Evolutionary conservation across 129 eudicot species (phyloP), one percentile per base, ranked within the genome.

Genomic region (Flaveria sonorensis): DNA sequence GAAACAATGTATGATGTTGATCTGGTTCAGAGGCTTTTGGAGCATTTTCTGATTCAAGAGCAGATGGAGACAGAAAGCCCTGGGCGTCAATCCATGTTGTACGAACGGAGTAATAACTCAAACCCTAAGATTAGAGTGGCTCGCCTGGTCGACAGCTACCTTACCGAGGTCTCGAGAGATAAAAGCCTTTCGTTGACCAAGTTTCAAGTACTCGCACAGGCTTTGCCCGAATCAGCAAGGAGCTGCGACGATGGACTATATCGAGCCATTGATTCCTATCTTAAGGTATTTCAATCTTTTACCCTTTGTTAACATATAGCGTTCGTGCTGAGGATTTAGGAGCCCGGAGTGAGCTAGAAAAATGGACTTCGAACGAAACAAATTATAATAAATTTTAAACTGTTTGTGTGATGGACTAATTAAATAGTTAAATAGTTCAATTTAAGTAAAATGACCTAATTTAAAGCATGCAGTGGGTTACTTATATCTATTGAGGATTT

Each of bases 141-240:
- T 0, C 59, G 59, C 9, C 10, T 52, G 10, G 23, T 52, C 10
- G 59, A 52, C 3, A 16, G 59, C 59, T 52, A 52, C 59, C 59
- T 52, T 2, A 52, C 59, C 21, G 59, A 52, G 59, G 59, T 52
- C 59, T 52, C 59, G 21, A 52, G 57, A 20, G 57, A 51, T 16
- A 51, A 51, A 51, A 51, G 16, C 57, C 57, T 51, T 51, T 51
- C 57, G 6, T 51, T 51, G 20, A 51, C 57, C 57, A 51, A 51
- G 57, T 51, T 51, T 51, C 57, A 51, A 51, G 57, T 51, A 6
- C 57, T 51, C 0, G 57, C 57, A 10, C 21, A 51, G 57, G 57
- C 57, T 51, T 51, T 51, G 57, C 57, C 57, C 57, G 57, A 51
- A 6, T 51, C 57, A 51, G 57, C 57, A 5, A 51, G 57, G 57